Evolutionary conservation across 2,329 filamentous ascomycete genomes (phyloP).

Genomic region (Aspergillus vadensis): DNA sequence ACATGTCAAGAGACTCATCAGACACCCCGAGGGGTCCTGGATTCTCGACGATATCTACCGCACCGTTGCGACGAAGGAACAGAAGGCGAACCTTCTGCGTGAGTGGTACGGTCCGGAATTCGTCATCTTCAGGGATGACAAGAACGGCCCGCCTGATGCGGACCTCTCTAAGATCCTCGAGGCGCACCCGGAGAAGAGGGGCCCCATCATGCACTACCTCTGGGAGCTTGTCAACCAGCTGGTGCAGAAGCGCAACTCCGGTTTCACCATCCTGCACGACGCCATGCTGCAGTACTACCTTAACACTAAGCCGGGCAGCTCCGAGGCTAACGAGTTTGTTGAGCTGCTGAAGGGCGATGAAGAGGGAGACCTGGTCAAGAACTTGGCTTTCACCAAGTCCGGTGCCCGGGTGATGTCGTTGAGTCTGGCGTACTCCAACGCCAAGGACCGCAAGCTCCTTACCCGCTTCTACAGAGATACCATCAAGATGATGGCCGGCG

Average conservation of each 20-base stretch:
- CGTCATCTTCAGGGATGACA: slow-evolving; percentile 69
- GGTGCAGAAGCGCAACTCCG: slow-evolving; percentile 93
- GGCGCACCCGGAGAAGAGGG: slow-evolving; percentile 79
- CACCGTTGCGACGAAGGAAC: slow-evolving; percentile 78
- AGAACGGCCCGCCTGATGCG: slow-evolving; percentile 53
- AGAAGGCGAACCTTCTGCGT: slow-evolving; percentile 80
- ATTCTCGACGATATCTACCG: slow-evolving; percentile 97
- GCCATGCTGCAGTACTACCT: slow-evolving; percentile 97
- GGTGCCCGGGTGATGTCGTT: slow-evolving; percentile 81
- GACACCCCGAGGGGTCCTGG: slow-evolving; percentile 95
- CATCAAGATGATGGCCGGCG: slow-evolving; percentile 79
- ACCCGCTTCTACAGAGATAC: slow-evolving; percentile 89
- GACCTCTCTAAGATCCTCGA: slow-evolving; percentile 76
- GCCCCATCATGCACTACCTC: slow-evolving; percentile 81
- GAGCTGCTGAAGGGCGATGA: slow-evolving; percentile 92
- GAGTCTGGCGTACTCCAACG: slow-evolving; percentile 77
- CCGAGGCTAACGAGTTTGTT: slow-evolving; percentile 83
- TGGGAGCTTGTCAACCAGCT: slow-evolving; percentile 86
- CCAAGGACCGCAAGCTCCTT: slow-evolving; percentile 90
- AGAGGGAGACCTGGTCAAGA: slow-evolving; percentile 86
- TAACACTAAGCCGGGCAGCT: slow-evolving; percentile 72
- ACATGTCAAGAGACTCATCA: slow-evolving; percentile 87
- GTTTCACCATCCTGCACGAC: slow-evolving; percentile 96
- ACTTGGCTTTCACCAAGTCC: slow-evolving; percentile 91
- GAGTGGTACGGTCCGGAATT: slow-evolving; percentile 99